Evolutionary conservation across 192 early-diverging fungal genomes (phyloP).

Genomic region (Coemansia sp.): DNA sequence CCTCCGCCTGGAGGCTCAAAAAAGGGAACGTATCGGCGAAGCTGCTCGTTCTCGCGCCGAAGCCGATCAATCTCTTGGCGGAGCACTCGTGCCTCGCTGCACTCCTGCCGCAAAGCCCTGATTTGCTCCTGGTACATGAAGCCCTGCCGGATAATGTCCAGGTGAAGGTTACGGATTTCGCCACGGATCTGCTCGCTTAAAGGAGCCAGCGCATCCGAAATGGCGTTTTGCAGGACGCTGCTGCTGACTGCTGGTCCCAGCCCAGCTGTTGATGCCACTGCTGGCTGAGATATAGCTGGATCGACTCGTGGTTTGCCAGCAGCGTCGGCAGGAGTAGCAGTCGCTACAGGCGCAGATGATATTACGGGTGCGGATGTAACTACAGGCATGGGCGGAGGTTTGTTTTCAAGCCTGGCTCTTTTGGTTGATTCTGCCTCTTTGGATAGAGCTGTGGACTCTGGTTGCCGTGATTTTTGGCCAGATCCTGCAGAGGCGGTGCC

Average conservation of each 20-base stretch:
- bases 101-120: conserved; percentile 28
- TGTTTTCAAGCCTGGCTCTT: too few species aligned
- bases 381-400: too few species aligned
- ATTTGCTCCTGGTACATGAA: conserved; percentile 49
- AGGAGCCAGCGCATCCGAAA: conserved; percentile 39
- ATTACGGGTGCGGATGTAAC: too few species aligned
- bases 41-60: conserved; percentile 45
- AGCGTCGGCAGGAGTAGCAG: neutral
- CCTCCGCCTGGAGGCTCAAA: conserved; percentile 5
- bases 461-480: too few species aligned
- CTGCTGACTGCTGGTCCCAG: conserved; percentile 21
- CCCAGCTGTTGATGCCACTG: neutral
- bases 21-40: conserved; percentile 39
- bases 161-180: conserved; percentile 50
- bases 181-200: conserved; percentile 42
- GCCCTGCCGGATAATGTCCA: conserved; percentile 45
- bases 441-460: too few species aligned
- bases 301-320: too few species aligned
- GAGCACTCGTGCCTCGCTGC: conserved; percentile 27
- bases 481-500: too few species aligned
- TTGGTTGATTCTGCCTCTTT: too few species aligned
- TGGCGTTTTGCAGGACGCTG: conserved; percentile 39
- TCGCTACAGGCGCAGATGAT: neutral
- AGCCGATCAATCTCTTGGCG: conserved; percentile 42
- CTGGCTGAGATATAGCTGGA: neutral